Evolutionary conservation across 1,139 yeast species (phyloP), one percentile per base, ranked within the genome.

Genomic region (Blastobotrys elegans): DNA sequence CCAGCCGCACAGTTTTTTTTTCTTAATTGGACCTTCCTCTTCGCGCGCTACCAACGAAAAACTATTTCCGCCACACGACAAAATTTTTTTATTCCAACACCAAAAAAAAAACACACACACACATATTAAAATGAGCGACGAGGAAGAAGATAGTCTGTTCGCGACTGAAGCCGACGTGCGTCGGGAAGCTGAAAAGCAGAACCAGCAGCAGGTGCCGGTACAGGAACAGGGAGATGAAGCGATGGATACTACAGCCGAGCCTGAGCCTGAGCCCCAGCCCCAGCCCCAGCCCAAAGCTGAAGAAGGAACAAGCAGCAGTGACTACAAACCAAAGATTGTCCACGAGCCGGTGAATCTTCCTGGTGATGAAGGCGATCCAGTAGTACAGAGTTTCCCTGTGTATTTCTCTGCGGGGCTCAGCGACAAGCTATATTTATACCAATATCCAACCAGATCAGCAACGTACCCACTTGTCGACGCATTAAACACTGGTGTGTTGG

Each of bases 361-460:
- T 18, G 51, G 41, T 14, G 53, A 49, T 17, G 64, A 55, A 1
- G 87, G 80, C 33, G 97, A 90, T 67, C 95, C 95, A 1, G 75
- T 92, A 8, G 73, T 89, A 1, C 75, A 79, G 44, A 86, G 86
- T 44, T 77, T 86, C 17, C 96, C 97, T 1, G 70, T 92, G 10
- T 76, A 72, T 51, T 53, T 75, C 38, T 66, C 74, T 8, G 59
- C 67, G 38, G 57, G 56, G 2, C 56, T 61, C 27, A 53, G 61
- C 20, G 55, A 65, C 52, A 52, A 63, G 50, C 55, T 80, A 30
- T 68, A 72, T 45, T 59, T 80, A 22, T 61, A 82, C 43, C 97
- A 90, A 64, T 90, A 81, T 59, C 88, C 92, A 1, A 87, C 87
- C 5, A 75, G 87, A 51, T 75, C 84, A 13, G 72, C 73, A 41